Conservation (phyloP, 345 rosid species). For the Balakata baccata region DNA sequence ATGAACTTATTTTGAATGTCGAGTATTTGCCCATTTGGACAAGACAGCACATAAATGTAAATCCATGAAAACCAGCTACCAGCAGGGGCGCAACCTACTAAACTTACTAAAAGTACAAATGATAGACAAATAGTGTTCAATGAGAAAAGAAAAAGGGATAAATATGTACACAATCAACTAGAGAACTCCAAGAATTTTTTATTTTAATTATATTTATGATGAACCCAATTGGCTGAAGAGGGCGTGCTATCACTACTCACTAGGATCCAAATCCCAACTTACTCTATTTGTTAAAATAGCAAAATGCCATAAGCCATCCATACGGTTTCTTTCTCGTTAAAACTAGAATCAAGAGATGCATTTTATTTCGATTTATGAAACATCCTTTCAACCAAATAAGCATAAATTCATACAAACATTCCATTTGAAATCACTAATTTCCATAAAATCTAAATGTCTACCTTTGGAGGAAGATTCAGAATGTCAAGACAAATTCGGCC, state of each 20-base stretch:
- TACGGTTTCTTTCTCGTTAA: background rate
- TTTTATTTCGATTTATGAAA: background rate
- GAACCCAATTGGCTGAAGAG: background rate
- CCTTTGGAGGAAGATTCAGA: conserved; percentile 90
- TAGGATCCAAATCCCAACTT: background rate
- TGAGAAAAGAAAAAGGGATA: too few species aligned
- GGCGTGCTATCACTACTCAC: background rate
- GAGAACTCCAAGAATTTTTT: background rate
- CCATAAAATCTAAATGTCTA: conserved; percentile 13
- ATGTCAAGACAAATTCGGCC: conserved; percentile 93
- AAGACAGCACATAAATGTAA: background rate
- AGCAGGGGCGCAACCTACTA: too few species aligned
- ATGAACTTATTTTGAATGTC: background rate
- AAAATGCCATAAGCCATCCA: background rate
- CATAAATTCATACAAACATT: background rate
- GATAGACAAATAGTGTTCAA: background rate
- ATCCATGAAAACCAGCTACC: background rate
- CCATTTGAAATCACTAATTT: background rate
- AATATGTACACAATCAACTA: background rate
- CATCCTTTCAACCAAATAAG: background rate
- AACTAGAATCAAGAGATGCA: background rate
- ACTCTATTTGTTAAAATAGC: background rate
- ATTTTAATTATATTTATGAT: background rate
- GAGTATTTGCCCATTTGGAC: background rate
- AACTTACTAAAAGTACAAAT: background rate